Percentiles rank a stretch among this genome's conserved stretches.
These are phyloP conservation scores for Cardamine chenopodiifolia DNA, from an alignment of 345 rosid genomes.

Conservation along the genomic window DNA sequence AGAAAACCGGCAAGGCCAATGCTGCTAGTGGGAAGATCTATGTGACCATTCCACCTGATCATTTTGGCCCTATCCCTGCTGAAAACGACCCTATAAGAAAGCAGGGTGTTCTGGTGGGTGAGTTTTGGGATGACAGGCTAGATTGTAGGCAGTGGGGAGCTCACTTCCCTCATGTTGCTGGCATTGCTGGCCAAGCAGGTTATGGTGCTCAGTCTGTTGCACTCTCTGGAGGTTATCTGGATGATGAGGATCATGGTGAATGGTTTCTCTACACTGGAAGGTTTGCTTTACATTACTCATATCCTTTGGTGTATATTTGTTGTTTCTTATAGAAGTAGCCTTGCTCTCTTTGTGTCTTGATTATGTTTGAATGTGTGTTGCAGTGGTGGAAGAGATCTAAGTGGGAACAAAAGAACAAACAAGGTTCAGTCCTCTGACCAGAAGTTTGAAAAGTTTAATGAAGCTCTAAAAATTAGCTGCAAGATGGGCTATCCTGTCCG, in stretches of 20 bases:
- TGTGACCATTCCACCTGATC: constrained; percentile 67
- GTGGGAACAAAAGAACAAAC: constrained; percentile 72
- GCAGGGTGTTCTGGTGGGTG: constrained; percentile 73
- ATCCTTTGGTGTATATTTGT: background rate
- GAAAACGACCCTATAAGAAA: constrained; percentile 70
- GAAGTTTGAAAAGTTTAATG: constrained; percentile 54
- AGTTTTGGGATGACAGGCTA: constrained; percentile 66
- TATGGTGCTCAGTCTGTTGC: constrained; percentile 81
- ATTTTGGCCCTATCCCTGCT: constrained; percentile 78
- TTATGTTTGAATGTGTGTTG: constrained; percentile 21
- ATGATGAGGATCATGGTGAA: constrained; percentile 83
- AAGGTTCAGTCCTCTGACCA: constrained; percentile 77
- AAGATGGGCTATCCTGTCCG: constrained; percentile 83
- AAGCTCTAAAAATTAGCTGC: constrained; percentile 76
- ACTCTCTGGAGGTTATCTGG: constrained; percentile 75
- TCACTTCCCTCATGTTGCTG: constrained; percentile 75
- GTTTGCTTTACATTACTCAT: constrained; percentile 8
- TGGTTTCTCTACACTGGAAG: constrained; percentile 41
- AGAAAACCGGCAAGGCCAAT: constrained; percentile 69
- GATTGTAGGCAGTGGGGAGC: constrained; percentile 83
- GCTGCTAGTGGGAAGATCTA: constrained; percentile 79
- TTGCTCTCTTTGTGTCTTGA: background rate
- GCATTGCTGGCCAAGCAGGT: constrained; percentile 74
- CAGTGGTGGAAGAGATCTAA: constrained; percentile 88
- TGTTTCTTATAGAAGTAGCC: background rate